A percentile compares a stretch with the other conserved stretches of the same genome.
Evolutionary conservation across 1,284 basidiomycete species (phyloP).

Genomic region (Puccinia novopanici): DNA sequence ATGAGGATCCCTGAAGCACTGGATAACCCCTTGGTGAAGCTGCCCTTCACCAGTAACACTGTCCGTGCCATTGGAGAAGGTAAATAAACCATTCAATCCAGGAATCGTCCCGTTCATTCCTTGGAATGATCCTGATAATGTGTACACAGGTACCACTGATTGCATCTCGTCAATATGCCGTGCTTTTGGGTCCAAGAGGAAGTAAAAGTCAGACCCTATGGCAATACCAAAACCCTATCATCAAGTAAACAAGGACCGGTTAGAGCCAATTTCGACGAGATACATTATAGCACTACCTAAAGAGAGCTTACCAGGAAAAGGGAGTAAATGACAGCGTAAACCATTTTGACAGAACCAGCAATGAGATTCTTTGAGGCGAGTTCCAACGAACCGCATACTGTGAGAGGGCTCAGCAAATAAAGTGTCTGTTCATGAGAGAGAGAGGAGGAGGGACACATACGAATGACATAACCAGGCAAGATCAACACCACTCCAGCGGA

Average conservation of each 20-base stretch:
- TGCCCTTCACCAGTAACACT: constrained; percentile 53
- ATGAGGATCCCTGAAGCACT: constrained; percentile 69
- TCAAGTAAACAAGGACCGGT: constrained; percentile 8
- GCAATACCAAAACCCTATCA: constrained; percentile 76
- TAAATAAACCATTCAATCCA: constrained; percentile 71
- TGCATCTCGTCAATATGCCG: constrained; percentile 65
- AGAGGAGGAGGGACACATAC: constrained; percentile 62
- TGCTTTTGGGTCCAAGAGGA: constrained; percentile 70
- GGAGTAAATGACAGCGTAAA: constrained; percentile 83
- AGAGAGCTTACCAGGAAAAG: constrained; percentile 71
- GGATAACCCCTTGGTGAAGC: constrained; percentile 57
- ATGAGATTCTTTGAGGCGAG: constrained; percentile 84
- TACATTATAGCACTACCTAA: no score
- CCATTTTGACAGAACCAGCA: constrained; percentile 83
- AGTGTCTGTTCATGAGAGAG: constrained; percentile 59
- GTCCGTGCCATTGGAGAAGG: constrained; percentile 68
- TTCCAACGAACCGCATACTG: constrained; percentile 76
- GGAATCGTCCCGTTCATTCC: constrained; percentile 67
- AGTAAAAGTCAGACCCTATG: constrained; percentile 81
- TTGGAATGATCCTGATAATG: constrained; percentile 69
- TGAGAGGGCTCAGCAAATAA: constrained; percentile 56
- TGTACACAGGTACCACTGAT: constrained; percentile 63
- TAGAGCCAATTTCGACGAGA: constrained; percentile 13
- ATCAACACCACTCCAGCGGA: constrained; percentile 59
- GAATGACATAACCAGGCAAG: constrained; percentile 70